Percentiles rank a stretch among this genome's conserved stretches.
Conservation (phyloP, 805 yeast species). For the Metschnikowia cerradonensis region DNA sequence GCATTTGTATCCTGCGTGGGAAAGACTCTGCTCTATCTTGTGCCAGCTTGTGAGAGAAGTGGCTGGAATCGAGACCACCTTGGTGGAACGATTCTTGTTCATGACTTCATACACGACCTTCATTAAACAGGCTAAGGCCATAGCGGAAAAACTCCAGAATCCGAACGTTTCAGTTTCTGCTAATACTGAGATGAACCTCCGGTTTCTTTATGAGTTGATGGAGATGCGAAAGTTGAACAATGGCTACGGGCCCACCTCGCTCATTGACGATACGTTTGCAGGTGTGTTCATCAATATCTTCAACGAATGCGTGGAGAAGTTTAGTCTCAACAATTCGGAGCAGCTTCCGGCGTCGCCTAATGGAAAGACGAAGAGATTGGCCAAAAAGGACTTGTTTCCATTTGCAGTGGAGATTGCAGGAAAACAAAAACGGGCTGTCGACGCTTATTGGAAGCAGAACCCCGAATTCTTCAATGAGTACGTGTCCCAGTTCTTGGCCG, state of each 20-base stretch:
- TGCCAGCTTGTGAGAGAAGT: slow-evolving; percentile 50
- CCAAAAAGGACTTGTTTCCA: slow-evolving; percentile 42
- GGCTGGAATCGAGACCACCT: slow-evolving; percentile 37
- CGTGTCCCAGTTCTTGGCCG: slow-evolving; percentile 10
- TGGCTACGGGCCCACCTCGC: slow-evolving; percentile 75
- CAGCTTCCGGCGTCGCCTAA: slow-evolving; percentile 24
- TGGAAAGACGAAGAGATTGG: slow-evolving; percentile 33
- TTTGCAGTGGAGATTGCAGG: slow-evolving; percentile 33
- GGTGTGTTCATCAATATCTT: slow-evolving; percentile 55
- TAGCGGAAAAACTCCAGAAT: slow-evolving; percentile 22
- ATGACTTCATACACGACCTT: slow-evolving; percentile 4
- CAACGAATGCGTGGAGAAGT: not conserved
- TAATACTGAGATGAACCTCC: slow-evolving; percentile 33
- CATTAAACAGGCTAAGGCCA: slow-evolving; percentile 22
- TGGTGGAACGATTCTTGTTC: slow-evolving; percentile 48
- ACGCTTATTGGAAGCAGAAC: slow-evolving; percentile 25
- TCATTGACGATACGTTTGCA: slow-evolving; percentile 68
- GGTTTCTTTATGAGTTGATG: slow-evolving; percentile 46
- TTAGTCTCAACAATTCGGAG: not conserved
- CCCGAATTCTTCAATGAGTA: slow-evolving; percentile 29
- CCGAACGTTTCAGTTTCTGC: slow-evolving; percentile 27
- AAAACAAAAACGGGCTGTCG: slow-evolving; percentile 27
- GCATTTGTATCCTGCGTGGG: slow-evolving; percentile 63
- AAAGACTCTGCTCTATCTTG: slow-evolving; percentile 47
- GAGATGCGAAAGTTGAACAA: slow-evolving; percentile 71